Percentiles rank a stretch among this genome's conserved stretches.
phyloP scores from a whole-genome alignment of 306 rosid species.

The Morella rubra region DNA sequence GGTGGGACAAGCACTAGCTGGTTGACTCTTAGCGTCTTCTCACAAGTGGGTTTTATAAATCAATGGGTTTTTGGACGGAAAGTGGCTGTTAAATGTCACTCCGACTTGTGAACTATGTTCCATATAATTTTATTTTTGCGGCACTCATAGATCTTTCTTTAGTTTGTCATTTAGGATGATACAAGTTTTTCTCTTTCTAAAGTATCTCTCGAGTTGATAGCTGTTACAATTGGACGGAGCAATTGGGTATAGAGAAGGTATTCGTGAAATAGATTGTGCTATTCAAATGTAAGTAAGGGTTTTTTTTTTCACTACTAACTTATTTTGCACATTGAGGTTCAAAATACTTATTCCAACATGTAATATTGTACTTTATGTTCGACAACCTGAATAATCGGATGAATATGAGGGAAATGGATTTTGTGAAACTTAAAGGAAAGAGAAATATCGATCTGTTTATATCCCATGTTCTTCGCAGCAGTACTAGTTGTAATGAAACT shows the following conservation, averaged over 20 bases:
- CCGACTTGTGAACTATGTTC: background rate
- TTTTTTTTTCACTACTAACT: background rate
- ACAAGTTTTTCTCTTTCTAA: background rate
- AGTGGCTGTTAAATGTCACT: background rate
- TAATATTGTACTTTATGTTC: background rate
- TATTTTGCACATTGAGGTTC: background rate
- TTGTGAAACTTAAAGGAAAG: constrained; percentile 10
- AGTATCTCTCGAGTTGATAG: background rate
- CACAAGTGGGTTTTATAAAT: background rate
- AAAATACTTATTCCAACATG: background rate
- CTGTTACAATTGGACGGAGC: background rate
- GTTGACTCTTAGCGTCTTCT: background rate
- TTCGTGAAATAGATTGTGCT: background rate
- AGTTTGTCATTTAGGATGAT: background rate
- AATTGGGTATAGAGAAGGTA: background rate
- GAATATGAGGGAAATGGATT: background rate
- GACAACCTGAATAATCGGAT: background rate
- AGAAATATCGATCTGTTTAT: background rate
- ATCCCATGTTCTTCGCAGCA: too few relatives aligned
- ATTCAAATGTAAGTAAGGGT: background rate
- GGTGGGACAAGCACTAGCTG: background rate
- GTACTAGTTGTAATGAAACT: background rate
- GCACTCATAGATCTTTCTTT: background rate
- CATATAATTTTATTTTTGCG: background rate
- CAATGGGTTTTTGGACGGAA: background rate